phyloP scores from a whole-genome alignment of 768 basidiomycete genomes.

The Austroboletus eburneus region DNA sequence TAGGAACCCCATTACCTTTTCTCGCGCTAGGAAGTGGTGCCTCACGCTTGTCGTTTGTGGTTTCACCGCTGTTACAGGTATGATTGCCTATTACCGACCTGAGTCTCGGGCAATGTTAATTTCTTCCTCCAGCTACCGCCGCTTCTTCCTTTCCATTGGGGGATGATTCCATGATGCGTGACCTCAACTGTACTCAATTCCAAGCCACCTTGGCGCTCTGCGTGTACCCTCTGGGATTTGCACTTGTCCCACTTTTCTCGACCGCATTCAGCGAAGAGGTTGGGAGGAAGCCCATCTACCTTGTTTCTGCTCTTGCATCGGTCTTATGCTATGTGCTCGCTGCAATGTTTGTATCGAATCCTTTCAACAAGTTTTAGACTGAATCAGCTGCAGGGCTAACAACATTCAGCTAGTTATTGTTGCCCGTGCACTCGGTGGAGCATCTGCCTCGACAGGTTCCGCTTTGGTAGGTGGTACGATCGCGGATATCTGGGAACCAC shows the following conservation, averaged over 20 bases:
- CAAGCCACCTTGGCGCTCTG: slow-evolving; percentile 46
- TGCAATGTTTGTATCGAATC: slow-evolving; percentile 17
- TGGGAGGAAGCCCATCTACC: slow-evolving; percentile 57
- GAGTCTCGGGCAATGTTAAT: neutral
- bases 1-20: slow-evolving; percentile 37
- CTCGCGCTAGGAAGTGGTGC: slow-evolving; percentile 37
- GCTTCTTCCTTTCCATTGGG: slow-evolving; percentile 54
- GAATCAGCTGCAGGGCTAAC: slow-evolving; percentile 24
- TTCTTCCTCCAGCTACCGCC: slow-evolving; percentile 40
- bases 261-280: slow-evolving; percentile 70
- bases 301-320: slow-evolving; percentile 44
- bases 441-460: slow-evolving; percentile 60
- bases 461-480: slow-evolving; percentile 71
- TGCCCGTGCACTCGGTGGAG: slow-evolving; percentile 59
- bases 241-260: slow-evolving; percentile 56
- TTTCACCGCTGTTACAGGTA: slow-evolving; percentile 28
- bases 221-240: slow-evolving; percentile 59
- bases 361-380: neutral
- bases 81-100: neutral
- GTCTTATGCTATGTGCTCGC: slow-evolving; percentile 38
- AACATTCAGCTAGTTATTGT: slow-evolving; percentile 56
- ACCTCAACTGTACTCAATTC: slow-evolving; percentile 40
- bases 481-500: slow-evolving; percentile 60
- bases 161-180: slow-evolving; percentile 47
- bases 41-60: slow-evolving; percentile 31